phyloP scores from a whole-genome alignment of 495 filamentous ascomycete genomes.

The Umbilicaria muhlenbergii region DNA sequence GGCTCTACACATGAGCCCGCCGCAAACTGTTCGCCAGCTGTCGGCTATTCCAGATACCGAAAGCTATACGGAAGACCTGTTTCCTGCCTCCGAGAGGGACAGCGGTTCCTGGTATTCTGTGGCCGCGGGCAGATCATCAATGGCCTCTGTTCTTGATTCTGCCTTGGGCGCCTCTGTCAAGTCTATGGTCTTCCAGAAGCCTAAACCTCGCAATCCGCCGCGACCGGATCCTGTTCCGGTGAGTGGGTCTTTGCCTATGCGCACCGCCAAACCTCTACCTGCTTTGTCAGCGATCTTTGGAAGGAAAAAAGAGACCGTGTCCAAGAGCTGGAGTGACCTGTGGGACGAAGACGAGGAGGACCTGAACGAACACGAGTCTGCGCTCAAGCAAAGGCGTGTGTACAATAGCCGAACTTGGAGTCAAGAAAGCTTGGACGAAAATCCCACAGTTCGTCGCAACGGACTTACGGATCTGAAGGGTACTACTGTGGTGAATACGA shows the following conservation, averaged over 20 bases:
- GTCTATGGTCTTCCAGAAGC: slow-evolving; percentile 35
- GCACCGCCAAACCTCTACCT: slow-evolving; percentile 43
- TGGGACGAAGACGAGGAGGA: slow-evolving; percentile 79
- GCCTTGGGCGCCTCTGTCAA: slow-evolving; percentile 53
- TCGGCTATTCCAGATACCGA: slow-evolving; percentile 70
- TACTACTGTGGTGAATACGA: slow-evolving; percentile 4
- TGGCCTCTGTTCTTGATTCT: slow-evolving; percentile 66
- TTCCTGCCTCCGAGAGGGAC: slow-evolving; percentile 58
- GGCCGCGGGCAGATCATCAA: slow-evolving; percentile 54
- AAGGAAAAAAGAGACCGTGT: slow-evolving; percentile 54
- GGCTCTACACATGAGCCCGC: slow-evolving; percentile 63
- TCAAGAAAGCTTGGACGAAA: slow-evolving; percentile 45
- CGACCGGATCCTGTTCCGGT: slow-evolving; percentile 40
- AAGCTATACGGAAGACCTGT: slow-evolving; percentile 76
- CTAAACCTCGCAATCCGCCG: slow-evolving; percentile 22
- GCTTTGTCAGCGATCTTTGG: slow-evolving; percentile 67
- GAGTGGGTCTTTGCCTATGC: slow-evolving; percentile 65
- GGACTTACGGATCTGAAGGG: slow-evolving; percentile 21
- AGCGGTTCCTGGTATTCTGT: slow-evolving; percentile 59
- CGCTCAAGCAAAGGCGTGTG: slow-evolving; percentile 46
- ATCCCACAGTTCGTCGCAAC: slow-evolving; percentile 21
- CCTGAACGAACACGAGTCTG: slow-evolving; percentile 41
- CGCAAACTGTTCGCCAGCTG: slow-evolving; percentile 64
- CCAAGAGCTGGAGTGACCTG: slow-evolving; percentile 95
- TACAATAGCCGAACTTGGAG: slow-evolving; percentile 72